Conservation (phyloP, 2,329 filamentous ascomycete genomes). For the Scytalidium sp. region DNA sequence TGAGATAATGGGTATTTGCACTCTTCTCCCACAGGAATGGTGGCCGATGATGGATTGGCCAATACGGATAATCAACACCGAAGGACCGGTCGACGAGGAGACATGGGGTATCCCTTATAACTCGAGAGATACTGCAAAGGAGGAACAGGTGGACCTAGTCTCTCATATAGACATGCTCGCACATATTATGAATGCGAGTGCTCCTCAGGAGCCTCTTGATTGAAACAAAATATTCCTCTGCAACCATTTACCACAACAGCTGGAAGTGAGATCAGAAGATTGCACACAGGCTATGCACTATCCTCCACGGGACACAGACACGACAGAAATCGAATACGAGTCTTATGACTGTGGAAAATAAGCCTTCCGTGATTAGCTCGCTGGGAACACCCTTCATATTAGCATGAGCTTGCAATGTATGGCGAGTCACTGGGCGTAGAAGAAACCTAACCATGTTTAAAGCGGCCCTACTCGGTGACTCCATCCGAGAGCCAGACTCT, state of each 20-base stretch:
- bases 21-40: conserved; percentile 24
- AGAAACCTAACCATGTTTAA: too few relatives aligned
- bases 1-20: conserved; percentile 56
- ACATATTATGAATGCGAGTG: conserved; percentile 17
- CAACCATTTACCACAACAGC: background rate
- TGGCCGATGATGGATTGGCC: conserved; percentile 29
- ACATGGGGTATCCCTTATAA: conserved; percentile 20
- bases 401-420: too few relatives aligned
- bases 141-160: background rate
- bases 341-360: too few relatives aligned
- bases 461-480: too few relatives aligned
- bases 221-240: conserved; percentile 8
- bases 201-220: conserved; percentile 17
- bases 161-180: conserved; percentile 24
- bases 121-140: background rate
- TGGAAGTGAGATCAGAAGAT: too few relatives aligned
- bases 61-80: conserved; percentile 22
- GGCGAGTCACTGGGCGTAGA: too few relatives aligned
- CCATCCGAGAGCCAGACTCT: too few relatives aligned
- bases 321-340: too few relatives aligned
- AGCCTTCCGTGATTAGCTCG: too few relatives aligned
- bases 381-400: too few relatives aligned
- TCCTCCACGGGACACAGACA: too few relatives aligned
- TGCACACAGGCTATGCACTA: too few relatives aligned
- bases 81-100: conserved; percentile 23